Conservation (phyloP, 805 yeast species). For the Tetrapisispora fleetii region DNA sequence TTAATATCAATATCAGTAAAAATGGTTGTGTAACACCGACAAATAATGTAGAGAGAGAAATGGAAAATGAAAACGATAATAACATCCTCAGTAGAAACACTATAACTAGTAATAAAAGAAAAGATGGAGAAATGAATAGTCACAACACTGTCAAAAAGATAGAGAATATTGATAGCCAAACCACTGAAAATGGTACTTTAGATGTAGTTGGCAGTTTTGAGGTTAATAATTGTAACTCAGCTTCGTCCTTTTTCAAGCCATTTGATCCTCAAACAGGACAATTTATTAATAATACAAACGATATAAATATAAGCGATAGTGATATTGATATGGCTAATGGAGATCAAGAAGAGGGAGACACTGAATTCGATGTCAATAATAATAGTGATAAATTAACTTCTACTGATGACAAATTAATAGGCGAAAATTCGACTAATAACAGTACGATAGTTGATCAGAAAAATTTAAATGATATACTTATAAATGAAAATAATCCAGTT, state of each 20-base stretch:
- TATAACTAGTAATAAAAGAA: no score
- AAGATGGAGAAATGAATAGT: no score
- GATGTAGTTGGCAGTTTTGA: background rate
- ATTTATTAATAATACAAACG: conserved; percentile 11
- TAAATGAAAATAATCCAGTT: conserved; percentile 1
- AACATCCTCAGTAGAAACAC: no score
- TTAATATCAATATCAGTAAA: background rate
- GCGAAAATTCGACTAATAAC: background rate
- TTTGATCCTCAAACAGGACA: conserved; percentile 27
- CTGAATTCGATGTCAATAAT: background rate
- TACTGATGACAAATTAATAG: background rate
- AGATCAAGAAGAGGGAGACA: background rate
- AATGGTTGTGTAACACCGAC: conserved; percentile 7
- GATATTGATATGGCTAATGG: background rate
- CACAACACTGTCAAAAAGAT: background rate
- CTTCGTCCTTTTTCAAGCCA: conserved; percentile 19
- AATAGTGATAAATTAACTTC: no score
- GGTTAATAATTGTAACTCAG: background rate
- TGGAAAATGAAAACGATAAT: background rate
- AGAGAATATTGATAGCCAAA: background rate
- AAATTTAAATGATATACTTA: conserved; percentile 1
- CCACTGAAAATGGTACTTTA: background rate
- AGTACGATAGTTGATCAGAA: background rate
- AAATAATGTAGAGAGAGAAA: background rate
- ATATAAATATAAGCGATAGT: background rate